Evolutionary conservation across 2,329 filamentous ascomycete species (phyloP).

Genomic region (Alternaria sp.): DNA sequence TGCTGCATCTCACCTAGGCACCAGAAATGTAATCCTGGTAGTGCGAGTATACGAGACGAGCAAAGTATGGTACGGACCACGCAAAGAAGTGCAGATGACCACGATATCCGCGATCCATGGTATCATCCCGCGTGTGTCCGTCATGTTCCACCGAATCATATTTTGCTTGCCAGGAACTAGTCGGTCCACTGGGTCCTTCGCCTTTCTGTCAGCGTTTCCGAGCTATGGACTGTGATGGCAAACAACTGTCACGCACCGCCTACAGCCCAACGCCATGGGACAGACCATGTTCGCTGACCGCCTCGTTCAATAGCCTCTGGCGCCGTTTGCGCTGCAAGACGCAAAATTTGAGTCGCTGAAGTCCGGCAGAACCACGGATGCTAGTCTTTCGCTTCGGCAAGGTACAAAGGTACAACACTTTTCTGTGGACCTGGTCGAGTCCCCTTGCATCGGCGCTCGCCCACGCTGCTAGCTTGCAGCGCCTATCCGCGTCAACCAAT

Average conservation of each 20-base stretch:
- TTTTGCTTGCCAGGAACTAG: conserved; percentile 20
- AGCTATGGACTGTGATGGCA: conserved; percentile 1
- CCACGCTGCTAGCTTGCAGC: conserved; percentile 40
- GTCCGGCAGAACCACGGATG: conserved; percentile 31
- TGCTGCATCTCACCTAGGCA: conserved; percentile 1
- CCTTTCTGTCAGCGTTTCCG: conserved; percentile 9
- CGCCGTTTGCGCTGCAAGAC: conserved; percentile 10
- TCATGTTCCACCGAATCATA: conserved; percentile 13
- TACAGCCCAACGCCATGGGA: background rate
- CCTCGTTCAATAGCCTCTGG: conserved; percentile 3
- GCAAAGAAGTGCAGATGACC: conserved; percentile 25
- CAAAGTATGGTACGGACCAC: conserved; percentile 15
- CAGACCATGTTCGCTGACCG: conserved; percentile 3
- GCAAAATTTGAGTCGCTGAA: conserved; percentile 19
- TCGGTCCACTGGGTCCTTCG: conserved; percentile 14
- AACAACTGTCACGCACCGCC: conserved; percentile 4
- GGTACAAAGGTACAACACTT: conserved; percentile 48
- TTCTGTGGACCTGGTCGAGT: conserved; percentile 45
- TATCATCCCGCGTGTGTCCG: conserved; percentile 18
- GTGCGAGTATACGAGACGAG: background rate
- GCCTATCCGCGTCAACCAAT: conserved; percentile 36
- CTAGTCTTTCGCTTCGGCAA: conserved; percentile 51
- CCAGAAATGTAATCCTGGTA: background rate
- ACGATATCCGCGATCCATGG: conserved; percentile 12
- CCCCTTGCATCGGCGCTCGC: conserved; percentile 49